Conservation (phyloP, 2,329 filamentous ascomycete genomes). For the Dothistroma septosporum region DNA sequence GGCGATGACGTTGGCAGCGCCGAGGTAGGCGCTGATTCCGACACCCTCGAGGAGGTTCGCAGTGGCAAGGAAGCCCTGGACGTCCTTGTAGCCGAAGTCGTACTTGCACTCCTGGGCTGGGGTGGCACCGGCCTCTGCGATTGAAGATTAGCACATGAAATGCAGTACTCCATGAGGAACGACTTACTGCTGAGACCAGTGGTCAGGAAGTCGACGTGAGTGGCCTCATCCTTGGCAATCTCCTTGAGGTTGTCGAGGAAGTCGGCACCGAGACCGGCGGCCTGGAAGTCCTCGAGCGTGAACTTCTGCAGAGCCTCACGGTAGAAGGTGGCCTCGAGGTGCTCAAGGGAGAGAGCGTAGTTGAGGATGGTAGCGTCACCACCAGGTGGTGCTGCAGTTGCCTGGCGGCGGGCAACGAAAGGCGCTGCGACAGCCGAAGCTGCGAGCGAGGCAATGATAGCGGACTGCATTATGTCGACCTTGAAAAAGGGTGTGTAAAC, state of each 20-base stretch:
- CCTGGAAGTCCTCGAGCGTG: slow-evolving; percentile 50
- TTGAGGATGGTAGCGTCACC: slow-evolving; percentile 35
- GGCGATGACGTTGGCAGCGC: slow-evolving; percentile 56
- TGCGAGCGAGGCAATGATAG: slow-evolving; percentile 20
- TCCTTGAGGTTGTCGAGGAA: slow-evolving; percentile 57
- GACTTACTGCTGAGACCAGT: slow-evolving; percentile 37
- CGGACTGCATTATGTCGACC: slow-evolving; percentile 15
- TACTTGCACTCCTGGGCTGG: slow-evolving; percentile 56
- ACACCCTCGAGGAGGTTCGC: slow-evolving; percentile 55
- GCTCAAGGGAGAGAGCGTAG: slow-evolving; percentile 45
- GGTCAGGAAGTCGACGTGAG: slow-evolving; percentile 56
- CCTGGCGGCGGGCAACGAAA: slow-evolving; percentile 17
- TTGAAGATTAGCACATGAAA: not conserved
- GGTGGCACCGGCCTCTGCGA: slow-evolving; percentile 39
- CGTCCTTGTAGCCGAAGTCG: slow-evolving; percentile 42
- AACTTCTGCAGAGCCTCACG: slow-evolving; percentile 56
- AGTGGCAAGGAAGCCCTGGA: slow-evolving; percentile 49
- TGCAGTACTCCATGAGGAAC: not conserved
- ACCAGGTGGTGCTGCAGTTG: not conserved
- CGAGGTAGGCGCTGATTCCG: slow-evolving; percentile 58
- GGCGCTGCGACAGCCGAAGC: slow-evolving; percentile 20
- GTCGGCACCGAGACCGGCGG: slow-evolving; percentile 46
- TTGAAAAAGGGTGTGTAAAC: not conserved
- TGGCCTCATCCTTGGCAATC: slow-evolving; percentile 55
- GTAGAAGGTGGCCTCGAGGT: slow-evolving; percentile 60